Evolutionary conservation across 345 rosid genomes (phyloP).

Genomic region (Bruguiera sexangula): DNA sequence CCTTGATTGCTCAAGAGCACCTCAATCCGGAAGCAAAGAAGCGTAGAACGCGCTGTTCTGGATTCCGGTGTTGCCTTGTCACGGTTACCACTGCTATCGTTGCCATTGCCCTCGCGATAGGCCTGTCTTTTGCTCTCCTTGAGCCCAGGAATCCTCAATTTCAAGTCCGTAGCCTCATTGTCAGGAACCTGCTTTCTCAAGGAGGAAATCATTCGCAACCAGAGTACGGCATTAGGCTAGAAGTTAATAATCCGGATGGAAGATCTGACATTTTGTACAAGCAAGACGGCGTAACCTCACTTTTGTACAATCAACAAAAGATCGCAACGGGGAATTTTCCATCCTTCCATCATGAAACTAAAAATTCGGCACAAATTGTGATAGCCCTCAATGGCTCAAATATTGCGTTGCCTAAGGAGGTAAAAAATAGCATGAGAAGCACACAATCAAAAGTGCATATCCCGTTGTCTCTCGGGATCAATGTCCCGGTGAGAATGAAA

Average conservation of each 20-base stretch:
- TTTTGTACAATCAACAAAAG: conserved; percentile 9
- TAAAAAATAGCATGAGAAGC: background rate
- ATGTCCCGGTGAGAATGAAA: conserved; percentile 21
- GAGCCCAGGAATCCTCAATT: conserved; percentile 15
- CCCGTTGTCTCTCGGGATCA: conserved; percentile 15
- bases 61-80: conserved; percentile 3
- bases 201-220: background rate
- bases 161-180: conserved; percentile 15
- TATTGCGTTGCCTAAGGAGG: conserved; percentile 1
- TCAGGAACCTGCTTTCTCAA: background rate
- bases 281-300: conserved; percentile 17
- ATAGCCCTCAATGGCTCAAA: conserved; percentile 3
- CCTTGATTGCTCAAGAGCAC: background rate
- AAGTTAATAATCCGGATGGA: conserved; percentile 20
- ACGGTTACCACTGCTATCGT: background rate
- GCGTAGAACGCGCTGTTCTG: background rate
- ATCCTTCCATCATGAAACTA: conserved; percentile 6
- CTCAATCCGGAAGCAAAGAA: conserved; percentile 4
- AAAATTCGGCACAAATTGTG: background rate
- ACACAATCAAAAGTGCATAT: background rate
- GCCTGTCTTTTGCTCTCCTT: background rate
- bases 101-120: background rate
- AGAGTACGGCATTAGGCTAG: conserved; percentile 14
- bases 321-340: conserved; percentile 17
- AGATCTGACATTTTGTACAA: conserved; percentile 18